Evolutionary conservation across 257 asterid species (phyloP), one percentile per base, ranked within the genome.

Genomic region (Salvia rosmarinus): DNA sequence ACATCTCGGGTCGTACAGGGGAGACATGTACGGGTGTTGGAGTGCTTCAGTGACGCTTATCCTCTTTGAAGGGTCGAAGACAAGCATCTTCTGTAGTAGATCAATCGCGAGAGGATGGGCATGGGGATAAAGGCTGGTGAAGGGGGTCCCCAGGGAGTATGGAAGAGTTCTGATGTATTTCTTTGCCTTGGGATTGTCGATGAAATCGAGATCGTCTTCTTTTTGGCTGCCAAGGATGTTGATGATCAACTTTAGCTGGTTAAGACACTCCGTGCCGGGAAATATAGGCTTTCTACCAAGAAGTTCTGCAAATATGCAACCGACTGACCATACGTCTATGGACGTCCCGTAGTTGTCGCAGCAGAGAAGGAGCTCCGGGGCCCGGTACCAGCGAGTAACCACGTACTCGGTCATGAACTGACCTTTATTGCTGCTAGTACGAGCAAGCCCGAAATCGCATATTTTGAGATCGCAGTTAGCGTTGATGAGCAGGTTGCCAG

Each of bases 371-470:
- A 86, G 89, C 78, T 86, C 92, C 0, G 91, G 91, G 6, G 91
- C 89, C 10, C 91, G 82, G 17, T 86, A 84, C 91, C 91, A 86
- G 54, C 91, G 89, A 11, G 91, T 84, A 52, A 82, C 91, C 4
- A 86, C 91, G 23, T 84, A 86, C 70, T 84, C 91, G 8, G 91
- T 86, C 91, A 86, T 84, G 81, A 84, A 86, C 75, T 86, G 89
- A 9, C 81, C 87, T 79, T 81, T 78, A 23, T 81, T 77, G 75
- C 73, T 78, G 75, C 74, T 84, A 8, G 89, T 82, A 10, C 92
- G 89, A 35, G 92, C 92, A 7, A 86, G 86, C 65, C 91, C 91
- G 8, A 86, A 86, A 58, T 86, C 91, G 9, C 91, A 86, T 58
- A 86, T 86, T 60, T 82, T 84, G 0, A 86, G 83, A 28, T 82